phyloP scores from a whole-genome alignment of 202 grass and related monocot genomes.

The Cymbopogon flexuosus region DNA sequence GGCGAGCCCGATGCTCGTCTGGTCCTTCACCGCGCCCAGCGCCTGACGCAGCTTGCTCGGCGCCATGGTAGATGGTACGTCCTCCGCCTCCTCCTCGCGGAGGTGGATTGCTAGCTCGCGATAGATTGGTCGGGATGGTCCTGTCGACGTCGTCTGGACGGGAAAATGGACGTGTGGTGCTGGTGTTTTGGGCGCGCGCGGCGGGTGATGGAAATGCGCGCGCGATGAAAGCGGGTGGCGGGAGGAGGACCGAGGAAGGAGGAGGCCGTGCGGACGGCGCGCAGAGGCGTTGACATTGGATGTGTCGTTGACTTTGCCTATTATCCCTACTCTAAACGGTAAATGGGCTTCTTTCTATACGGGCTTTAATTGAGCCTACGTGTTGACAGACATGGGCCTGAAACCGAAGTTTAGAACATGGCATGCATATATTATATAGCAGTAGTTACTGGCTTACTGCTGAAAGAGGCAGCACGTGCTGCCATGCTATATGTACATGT shows the following conservation, averaged over 20 bases:
- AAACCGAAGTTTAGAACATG: no score
- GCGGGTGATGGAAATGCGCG: slow-evolving; percentile 25
- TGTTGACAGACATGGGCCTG: neutral
- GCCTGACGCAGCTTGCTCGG: slow-evolving; percentile 75
- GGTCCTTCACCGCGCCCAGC: slow-evolving; percentile 86
- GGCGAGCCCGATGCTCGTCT: slow-evolving; percentile 81
- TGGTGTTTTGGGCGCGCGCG: neutral
- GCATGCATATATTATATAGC: no score
- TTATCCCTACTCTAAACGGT: no score
- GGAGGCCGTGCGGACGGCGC: slow-evolving; percentile 26
- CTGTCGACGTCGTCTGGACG: neutral
- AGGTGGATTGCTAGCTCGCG: neutral
- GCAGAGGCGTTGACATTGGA: neutral
- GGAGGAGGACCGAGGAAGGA: slow-evolving; percentile 26
- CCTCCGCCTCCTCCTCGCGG: neutral
- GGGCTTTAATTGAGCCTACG: neutral
- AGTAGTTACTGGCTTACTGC: no score
- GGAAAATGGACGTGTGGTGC: neutral
- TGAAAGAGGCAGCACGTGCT: no score
- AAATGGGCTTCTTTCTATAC: neutral
- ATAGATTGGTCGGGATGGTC: neutral
- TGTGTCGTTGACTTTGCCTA: no score
- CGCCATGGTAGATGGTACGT: no score
- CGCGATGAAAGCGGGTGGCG: slow-evolving; percentile 28
- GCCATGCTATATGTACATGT: no score